Evolutionary conservation across 148 eudicot species (phyloP).

Genomic region (Spergularia marina): DNA sequence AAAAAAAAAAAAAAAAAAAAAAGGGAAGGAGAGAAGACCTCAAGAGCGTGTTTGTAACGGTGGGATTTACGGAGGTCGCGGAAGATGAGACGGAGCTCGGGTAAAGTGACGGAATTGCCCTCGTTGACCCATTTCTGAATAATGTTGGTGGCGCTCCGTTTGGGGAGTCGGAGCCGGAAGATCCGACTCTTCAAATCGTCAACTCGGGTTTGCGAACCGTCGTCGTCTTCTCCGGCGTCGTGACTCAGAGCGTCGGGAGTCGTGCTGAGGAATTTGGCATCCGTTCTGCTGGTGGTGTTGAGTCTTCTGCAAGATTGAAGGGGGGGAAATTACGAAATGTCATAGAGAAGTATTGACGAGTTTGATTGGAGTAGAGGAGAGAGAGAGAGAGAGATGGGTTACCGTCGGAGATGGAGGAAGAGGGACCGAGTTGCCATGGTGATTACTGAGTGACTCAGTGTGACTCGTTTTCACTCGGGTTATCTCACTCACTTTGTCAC

Average conservation of each 20-base stretch:
- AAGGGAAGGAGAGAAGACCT: constrained; percentile 39
- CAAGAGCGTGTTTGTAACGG: constrained; percentile 90
- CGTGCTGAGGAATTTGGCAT: constrained; percentile 25
- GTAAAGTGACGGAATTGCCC: constrained; percentile 50
- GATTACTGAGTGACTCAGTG: no score
- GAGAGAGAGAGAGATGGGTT: constrained; percentile 6
- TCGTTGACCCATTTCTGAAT: constrained; percentile 73
- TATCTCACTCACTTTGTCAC: background rate
- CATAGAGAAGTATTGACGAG: background rate
- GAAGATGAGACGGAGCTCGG: constrained; percentile 64
- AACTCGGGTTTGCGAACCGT: constrained; percentile 11
- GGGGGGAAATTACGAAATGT: background rate
- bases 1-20: background rate
- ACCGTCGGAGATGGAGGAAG: constrained; percentile 37
- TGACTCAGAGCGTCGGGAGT: constrained; percentile 33
- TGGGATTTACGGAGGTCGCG: constrained; percentile 54
- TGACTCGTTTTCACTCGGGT: background rate
- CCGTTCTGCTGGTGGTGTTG: constrained; percentile 17
- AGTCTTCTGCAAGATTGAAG: constrained; percentile 19
- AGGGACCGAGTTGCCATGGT: constrained; percentile 46
- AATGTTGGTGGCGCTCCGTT: constrained; percentile 69
- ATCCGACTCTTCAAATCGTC: constrained; percentile 77
- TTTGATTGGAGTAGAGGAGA: background rate
- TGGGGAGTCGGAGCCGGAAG: constrained; percentile 72
- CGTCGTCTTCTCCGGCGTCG: constrained; percentile 34